Conservation (phyloP, 257 asterid species). For the Oldenlandia corymbosa region DNA sequence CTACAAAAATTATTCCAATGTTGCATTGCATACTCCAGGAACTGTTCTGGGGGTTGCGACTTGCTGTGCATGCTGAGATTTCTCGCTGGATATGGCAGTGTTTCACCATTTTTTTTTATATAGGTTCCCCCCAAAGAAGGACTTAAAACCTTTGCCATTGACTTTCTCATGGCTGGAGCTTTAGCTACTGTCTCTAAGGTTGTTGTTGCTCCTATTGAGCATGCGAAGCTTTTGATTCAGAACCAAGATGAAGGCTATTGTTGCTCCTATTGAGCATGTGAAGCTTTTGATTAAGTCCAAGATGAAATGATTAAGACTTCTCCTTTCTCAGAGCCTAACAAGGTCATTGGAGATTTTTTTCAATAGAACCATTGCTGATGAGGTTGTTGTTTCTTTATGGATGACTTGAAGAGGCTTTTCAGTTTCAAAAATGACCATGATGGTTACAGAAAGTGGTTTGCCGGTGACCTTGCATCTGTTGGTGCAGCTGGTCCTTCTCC, state of each 20-base stretch:
- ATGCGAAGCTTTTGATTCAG: slow-evolving; percentile 87
- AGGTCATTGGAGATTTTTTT: slow-evolving; percentile 89
- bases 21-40: slow-evolving; percentile 48
- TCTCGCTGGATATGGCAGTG: slow-evolving; percentile 60
- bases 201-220: slow-evolving; percentile 92
- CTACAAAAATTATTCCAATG: slow-evolving; percentile 56
- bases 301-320: slow-evolving; percentile 83
- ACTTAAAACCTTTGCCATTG: slow-evolving; percentile 58
- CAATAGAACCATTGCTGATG: slow-evolving; percentile 56
- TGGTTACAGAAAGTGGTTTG: slow-evolving; percentile 97
- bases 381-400: slow-evolving; percentile 70
- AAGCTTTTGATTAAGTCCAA: no score
- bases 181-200: slow-evolving; percentile 93
- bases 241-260: no score
- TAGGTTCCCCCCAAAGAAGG: slow-evolving; percentile 90
- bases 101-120: slow-evolving; percentile 75
- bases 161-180: slow-evolving; percentile 92
- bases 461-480: slow-evolving; percentile 86
- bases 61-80: slow-evolving; percentile 42
- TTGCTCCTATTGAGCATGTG: no score
- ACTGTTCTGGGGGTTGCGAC: no score
- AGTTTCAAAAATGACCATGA: slow-evolving; percentile 85
- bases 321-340: slow-evolving; percentile 78
- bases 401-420: slow-evolving; percentile 80
- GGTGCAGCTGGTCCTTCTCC: slow-evolving; percentile 98